These are phyloP conservation scores for Scheffersomyces cryptocercus DNA, from an alignment of 1,139 yeast species.

Conservation along the genomic window DNA sequence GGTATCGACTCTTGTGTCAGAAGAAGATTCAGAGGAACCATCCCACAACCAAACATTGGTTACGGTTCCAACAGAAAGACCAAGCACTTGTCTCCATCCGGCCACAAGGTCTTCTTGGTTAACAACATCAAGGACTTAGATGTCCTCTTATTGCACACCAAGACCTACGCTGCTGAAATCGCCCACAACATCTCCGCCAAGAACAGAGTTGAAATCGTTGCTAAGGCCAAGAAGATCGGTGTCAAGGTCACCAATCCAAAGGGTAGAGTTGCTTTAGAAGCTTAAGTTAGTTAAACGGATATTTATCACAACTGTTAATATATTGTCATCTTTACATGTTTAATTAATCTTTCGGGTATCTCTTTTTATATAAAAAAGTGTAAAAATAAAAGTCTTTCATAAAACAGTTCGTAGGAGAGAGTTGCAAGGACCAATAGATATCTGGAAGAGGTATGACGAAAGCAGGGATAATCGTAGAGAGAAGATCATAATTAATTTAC, in stretches of 20 bases:
- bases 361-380: constrained; percentile 1
- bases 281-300: constrained; percentile 49
- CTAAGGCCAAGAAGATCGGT: constrained; percentile 98
- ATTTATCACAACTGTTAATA: not conserved
- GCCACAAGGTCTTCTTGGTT: constrained; percentile 96
- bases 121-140: constrained; percentile 93
- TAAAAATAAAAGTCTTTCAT: not conserved
- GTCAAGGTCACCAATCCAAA: constrained; percentile 98
- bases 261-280: constrained; percentile 98
- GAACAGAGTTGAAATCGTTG: constrained; percentile 95
- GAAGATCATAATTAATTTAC: no score
- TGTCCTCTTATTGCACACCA: constrained; percentile 94
- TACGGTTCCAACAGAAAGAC: constrained; percentile 99
- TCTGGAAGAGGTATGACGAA: no score
- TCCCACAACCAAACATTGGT: constrained; percentile 99
- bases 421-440: no score
- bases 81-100: constrained; percentile 93
- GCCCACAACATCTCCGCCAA: constrained; percentile 98
- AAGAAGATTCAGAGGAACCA: constrained; percentile 99
- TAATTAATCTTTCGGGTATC: constrained; percentile 1
- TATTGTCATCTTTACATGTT: not conserved
- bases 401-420: not conserved
- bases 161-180: constrained; percentile 99
- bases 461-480: no score
- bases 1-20: constrained; percentile 99